Evolutionary conservation across 305 asterid species (phyloP).

Genomic region (Striga hermonthica): DNA sequence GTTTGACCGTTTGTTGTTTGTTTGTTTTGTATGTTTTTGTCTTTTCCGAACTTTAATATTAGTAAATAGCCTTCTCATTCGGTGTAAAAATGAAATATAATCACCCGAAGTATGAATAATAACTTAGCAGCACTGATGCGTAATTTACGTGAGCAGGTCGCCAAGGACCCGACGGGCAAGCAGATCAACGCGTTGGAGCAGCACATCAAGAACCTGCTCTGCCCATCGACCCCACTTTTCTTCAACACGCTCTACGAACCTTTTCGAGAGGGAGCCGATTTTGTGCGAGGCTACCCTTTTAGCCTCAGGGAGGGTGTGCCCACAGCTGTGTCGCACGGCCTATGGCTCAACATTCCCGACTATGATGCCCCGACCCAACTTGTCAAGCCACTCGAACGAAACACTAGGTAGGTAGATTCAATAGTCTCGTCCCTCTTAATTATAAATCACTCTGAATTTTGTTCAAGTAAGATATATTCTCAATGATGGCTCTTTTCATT

Average conservation of each 20-base stretch:
- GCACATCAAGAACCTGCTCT: constrained; percentile 47
- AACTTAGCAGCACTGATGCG: too few relatives aligned
- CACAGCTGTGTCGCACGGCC: constrained; percentile 57
- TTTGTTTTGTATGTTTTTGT: too few relatives aligned
- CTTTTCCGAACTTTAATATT: too few relatives aligned
- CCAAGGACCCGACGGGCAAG: constrained; percentile 45
- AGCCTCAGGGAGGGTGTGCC: constrained; percentile 53
- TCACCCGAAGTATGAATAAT: too few relatives aligned
- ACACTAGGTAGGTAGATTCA: constrained; percentile 34
- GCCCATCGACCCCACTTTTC: constrained; percentile 49
- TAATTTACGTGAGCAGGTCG: constrained; percentile 33
- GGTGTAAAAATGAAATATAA: too few relatives aligned
- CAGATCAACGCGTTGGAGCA: constrained; percentile 46
- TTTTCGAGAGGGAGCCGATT: constrained; percentile 45
- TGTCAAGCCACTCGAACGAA: constrained; percentile 49
- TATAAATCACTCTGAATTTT: too few relatives aligned
- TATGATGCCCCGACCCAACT: constrained; percentile 57
- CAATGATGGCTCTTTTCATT: neutral
- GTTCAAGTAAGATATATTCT: too few relatives aligned
- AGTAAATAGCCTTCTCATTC: too few relatives aligned
- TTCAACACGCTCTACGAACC: constrained; percentile 55
- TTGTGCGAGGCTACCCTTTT: constrained; percentile 57
- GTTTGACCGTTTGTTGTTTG: too few relatives aligned
- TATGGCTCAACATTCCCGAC: constrained; percentile 55
- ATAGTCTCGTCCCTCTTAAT: too few relatives aligned